phyloP scores from a whole-genome alignment of 768 basidiomycete genomes.

The Agrocybe chaxingu region DNA sequence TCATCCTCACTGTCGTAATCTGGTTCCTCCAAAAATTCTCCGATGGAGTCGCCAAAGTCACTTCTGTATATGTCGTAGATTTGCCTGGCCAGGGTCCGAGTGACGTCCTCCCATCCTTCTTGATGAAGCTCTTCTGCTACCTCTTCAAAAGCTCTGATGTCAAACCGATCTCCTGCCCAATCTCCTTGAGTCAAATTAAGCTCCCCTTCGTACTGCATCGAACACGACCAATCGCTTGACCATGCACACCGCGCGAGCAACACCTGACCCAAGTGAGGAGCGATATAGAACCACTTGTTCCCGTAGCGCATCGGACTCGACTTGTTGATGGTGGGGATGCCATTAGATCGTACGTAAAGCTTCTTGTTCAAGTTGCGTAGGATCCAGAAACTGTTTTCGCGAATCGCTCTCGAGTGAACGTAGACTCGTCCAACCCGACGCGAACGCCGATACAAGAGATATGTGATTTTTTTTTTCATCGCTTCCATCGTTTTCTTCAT shows the following conservation, averaged over 20 bases:
- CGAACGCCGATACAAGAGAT: background rate
- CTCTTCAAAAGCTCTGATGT: background rate
- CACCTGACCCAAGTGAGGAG: background rate
- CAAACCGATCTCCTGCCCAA: slow-evolving; percentile 1
- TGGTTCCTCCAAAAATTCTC: no score
- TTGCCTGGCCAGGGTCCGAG: background rate
- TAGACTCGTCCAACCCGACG: no score
- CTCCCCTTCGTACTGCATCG: background rate
- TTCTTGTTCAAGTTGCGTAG: slow-evolving; percentile 1
- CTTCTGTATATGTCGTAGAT: no score
- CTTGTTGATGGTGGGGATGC: background rate
- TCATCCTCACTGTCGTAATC: no score
- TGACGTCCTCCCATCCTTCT: background rate
- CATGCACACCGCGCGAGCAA: background rate
- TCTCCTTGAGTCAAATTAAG: background rate
- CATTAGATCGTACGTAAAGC: background rate
- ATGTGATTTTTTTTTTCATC: no score
- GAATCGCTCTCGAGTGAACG: no score
- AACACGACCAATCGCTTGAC: background rate
- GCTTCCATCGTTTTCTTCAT: no score
- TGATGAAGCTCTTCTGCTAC: background rate
- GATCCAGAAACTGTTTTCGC: background rate
- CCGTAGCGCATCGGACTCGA: no score
- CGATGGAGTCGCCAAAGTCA: no score
- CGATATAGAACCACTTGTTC: background rate